Evolutionary conservation across 2,329 filamentous ascomycete genomes (phyloP).

Genomic region (Blastomyces silverae): DNA sequence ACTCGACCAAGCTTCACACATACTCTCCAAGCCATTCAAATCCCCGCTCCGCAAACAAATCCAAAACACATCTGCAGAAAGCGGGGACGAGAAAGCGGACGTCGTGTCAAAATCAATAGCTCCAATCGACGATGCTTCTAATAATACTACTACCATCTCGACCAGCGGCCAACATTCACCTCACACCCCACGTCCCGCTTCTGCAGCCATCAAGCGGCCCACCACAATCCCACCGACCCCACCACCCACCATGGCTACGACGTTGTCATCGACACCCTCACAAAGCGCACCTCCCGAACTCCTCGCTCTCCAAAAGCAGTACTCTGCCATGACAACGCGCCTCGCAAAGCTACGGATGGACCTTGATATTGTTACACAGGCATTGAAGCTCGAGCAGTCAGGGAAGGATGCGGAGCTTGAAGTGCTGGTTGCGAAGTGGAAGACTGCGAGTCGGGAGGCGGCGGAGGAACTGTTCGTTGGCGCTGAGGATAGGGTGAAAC

Average conservation of each 20-base stretch:
- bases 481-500: constrained; percentile 54
- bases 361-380: constrained; percentile 49
- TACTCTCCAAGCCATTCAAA: constrained; percentile 63
- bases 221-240: constrained; percentile 15
- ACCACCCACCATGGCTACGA: not conserved
- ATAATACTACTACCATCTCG: not conserved
- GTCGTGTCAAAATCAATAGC: not conserved
- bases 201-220: not conserved
- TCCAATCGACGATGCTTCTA: not conserved
- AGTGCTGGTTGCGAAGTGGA: constrained; percentile 55
- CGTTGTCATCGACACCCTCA: constrained; percentile 11
- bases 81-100: not conserved
- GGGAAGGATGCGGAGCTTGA: constrained; percentile 51
- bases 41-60: constrained; percentile 55
- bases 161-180: not conserved
- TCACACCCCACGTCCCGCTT: not conserved
- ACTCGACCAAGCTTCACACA: constrained; percentile 51
- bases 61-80: not conserved
- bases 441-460: constrained; percentile 51
- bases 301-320: constrained; percentile 33
- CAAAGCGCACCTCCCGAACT: constrained; percentile 21
- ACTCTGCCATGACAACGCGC: constrained; percentile 30
- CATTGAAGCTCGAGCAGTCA: constrained; percentile 44
- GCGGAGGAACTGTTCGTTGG: constrained; percentile 61
- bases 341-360: constrained; percentile 34